These are phyloP conservation scores for Pseudogymnoascus sp. DNA, from an alignment of 2,329 filamentous ascomycete genomes.

Conservation along the genomic window DNA sequence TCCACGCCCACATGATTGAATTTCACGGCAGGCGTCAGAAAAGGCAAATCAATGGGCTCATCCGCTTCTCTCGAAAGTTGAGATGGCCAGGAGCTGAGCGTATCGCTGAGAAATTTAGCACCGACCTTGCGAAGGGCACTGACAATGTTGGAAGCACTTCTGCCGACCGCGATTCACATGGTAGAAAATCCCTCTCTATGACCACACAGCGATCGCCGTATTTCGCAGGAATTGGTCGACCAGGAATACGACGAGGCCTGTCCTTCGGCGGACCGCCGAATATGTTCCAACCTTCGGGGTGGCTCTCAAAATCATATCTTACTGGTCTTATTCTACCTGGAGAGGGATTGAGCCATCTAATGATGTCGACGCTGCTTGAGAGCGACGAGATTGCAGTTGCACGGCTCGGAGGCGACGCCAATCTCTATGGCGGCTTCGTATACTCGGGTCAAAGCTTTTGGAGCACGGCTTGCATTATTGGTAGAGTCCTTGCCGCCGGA, in stretches of 20 bases:
- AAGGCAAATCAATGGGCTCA: conserved; percentile 52
- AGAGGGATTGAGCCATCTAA: conserved; percentile 52
- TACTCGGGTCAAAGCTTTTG: conserved; percentile 59
- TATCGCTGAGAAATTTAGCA: conserved; percentile 20
- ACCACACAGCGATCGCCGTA: conserved; percentile 23
- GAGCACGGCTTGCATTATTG: conserved; percentile 59
- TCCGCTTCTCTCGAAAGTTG: conserved; percentile 55
- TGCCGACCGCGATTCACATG: neutral
- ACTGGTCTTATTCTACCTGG: conserved; percentile 58
- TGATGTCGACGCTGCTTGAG: conserved; percentile 59
- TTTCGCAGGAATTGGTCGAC: conserved; percentile 25
- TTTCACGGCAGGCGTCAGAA: conserved; percentile 39
- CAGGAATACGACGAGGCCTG: conserved; percentile 18
- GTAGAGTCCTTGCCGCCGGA: conserved; percentile 54
- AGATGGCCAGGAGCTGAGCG: conserved; percentile 53
- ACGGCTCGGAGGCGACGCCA: conserved; percentile 51
- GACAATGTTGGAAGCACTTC: conserved; percentile 22
- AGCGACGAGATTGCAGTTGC: conserved; percentile 52
- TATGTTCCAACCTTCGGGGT: conserved; percentile 50
- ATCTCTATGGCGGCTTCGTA: conserved; percentile 56
- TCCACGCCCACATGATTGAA: conserved; percentile 8
- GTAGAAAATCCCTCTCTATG: conserved; percentile 24
- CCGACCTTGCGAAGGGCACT: conserved; percentile 23
- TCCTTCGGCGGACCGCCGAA: conserved; percentile 42
- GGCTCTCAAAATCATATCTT: conserved; percentile 60